phyloP scores from a whole-genome alignment of 108 stramenopile genomes.

The Epithemia pelagica region DNA sequence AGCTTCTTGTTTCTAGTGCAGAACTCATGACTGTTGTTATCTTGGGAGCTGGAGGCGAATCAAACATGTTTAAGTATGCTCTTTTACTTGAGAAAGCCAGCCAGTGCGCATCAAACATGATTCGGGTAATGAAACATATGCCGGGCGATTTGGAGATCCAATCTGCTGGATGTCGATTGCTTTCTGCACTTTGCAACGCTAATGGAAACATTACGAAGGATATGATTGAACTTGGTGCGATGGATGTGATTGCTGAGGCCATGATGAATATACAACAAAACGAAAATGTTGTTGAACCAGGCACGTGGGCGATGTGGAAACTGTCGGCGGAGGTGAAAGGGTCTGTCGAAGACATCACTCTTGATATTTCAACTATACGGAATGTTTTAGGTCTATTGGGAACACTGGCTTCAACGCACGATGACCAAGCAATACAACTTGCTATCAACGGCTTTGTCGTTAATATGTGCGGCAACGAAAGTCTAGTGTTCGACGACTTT shows the following conservation, averaged over 20 bases:
- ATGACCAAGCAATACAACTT: background rate
- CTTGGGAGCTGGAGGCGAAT: background rate
- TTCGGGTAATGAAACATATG: background rate
- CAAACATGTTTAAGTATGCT: background rate
- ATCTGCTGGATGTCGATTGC: background rate
- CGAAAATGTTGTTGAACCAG: background rate
- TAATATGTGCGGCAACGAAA: background rate
- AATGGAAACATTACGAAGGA: background rate
- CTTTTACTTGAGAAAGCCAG: background rate
- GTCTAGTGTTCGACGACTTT: background rate
- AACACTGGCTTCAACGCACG: background rate
- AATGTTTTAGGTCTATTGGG: background rate
- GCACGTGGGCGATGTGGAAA: background rate
- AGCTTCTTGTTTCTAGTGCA: constrained; percentile 1
- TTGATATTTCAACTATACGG: background rate
- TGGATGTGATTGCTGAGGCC: background rate
- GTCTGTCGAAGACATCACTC: background rate
- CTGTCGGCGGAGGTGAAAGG: background rate
- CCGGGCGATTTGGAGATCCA: background rate
- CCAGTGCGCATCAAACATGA: background rate
- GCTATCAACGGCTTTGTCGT: background rate
- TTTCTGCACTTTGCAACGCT: background rate
- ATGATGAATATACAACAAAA: background rate
- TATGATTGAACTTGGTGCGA: background rate
- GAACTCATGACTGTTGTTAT: background rate